Evolutionary conservation across 768 basidiomycete genomes (phyloP).

Genomic region (Crucibulum laeve): DNA sequence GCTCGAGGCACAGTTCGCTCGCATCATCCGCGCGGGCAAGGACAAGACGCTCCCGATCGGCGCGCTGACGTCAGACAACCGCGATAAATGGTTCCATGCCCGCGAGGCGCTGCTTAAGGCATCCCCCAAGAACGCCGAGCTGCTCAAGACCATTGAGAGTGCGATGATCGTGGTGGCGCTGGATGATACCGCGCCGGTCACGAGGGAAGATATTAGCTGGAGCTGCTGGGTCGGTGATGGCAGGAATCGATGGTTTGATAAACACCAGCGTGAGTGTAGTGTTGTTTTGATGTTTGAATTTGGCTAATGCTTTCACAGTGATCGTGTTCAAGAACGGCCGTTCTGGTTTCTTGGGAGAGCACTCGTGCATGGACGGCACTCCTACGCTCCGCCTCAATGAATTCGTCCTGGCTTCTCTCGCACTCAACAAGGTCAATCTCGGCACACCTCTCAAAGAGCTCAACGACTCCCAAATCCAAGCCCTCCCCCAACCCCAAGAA

Average conservation of each 20-base stretch:
- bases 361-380: slow-evolving; percentile 91
- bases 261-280: slow-evolving; percentile 75
- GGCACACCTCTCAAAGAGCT: slow-evolving; percentile 49
- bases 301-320: slow-evolving; percentile 42
- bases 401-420: slow-evolving; percentile 78
- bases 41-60: slow-evolving; percentile 55
- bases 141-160: slow-evolving; percentile 80
- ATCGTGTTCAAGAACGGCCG: slow-evolving; percentile 94
- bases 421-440: slow-evolving; percentile 69
- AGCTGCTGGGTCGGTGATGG: slow-evolving; percentile 87
- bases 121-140: slow-evolving; percentile 57
- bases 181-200: slow-evolving; percentile 78
- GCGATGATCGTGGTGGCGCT: slow-evolving; percentile 85
- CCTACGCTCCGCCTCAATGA: slow-evolving; percentile 95
- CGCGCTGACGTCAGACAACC: slow-evolving; percentile 82
- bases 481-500: slow-evolving; percentile 59
- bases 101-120: slow-evolving; percentile 56
- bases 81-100: slow-evolving; percentile 87
- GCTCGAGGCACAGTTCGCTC: slow-evolving; percentile 74
- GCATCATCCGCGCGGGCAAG: slow-evolving; percentile 56
- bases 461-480: slow-evolving; percentile 22
- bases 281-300: not conserved
- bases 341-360: slow-evolving; percentile 88
- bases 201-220: slow-evolving; percentile 80
- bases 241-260: slow-evolving; percentile 91